These are phyloP conservation scores for Pyrenopolyporus hunteri DNA, from an alignment of 495 filamentous ascomycete species.

Conservation along the genomic window DNA sequence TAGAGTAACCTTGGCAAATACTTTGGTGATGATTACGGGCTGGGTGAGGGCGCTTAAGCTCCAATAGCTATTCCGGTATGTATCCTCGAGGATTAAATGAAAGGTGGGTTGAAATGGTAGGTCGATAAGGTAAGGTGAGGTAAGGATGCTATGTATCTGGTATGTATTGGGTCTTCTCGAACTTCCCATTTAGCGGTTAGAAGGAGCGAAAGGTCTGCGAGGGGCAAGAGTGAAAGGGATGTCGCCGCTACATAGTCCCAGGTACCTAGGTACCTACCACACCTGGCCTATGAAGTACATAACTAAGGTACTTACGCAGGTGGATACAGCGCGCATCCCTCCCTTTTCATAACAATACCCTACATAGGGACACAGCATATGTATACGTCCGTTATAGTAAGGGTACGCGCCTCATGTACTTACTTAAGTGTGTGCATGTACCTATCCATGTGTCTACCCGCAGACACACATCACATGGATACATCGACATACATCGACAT, in stretches of 20 bases:
- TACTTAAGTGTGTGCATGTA: no score
- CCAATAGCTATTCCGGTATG: constrained; percentile 23
- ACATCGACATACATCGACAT: no score
- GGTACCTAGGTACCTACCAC: not conserved
- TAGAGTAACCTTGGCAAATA: constrained; percentile 9
- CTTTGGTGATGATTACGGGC: constrained; percentile 16
- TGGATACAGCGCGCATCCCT: no score
- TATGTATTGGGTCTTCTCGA: no score
- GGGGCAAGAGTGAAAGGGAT: not conserved
- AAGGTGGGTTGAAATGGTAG: constrained; percentile 24
- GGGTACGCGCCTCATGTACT: not conserved
- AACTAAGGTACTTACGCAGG: not conserved
- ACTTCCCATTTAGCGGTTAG: constrained; percentile 22
- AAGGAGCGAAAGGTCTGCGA: constrained; percentile 20
- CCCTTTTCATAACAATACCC: no score
- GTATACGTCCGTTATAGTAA: no score
- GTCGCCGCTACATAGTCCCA: not conserved
- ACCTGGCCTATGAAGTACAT: not conserved
- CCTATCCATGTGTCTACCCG: no score
- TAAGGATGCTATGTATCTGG: no score
- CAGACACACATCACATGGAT: no score
- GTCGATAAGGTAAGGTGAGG: constrained; percentile 14
- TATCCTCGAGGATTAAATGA: constrained; percentile 18
- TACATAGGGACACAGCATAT: no score
- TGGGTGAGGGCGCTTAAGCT: constrained; percentile 23